Conservation (phyloP, 1,284 basidiomycete genomes). For the Calocybe gambosa region DNA sequence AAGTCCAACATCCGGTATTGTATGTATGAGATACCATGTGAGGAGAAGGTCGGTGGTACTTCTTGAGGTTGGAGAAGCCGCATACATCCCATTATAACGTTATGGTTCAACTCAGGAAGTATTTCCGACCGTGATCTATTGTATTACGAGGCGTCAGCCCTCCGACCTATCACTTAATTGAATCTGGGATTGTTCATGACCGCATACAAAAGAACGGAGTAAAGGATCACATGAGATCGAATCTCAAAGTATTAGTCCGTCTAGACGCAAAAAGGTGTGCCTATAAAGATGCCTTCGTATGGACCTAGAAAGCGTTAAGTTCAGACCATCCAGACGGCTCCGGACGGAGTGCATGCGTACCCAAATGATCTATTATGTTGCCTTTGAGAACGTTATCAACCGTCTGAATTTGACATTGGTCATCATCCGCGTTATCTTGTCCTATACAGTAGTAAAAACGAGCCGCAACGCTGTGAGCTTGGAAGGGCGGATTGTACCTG, state of each 20-base stretch:
- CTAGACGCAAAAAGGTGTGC: conserved; percentile 23
- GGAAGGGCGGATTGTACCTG: conserved; percentile 1
- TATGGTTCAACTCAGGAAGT: no score
- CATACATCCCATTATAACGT: not conserved
- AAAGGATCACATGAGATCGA: conserved; percentile 5
- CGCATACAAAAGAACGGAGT: not conserved
- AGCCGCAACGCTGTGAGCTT: conserved; percentile 2
- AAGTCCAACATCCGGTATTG: not conserved
- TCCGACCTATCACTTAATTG: not conserved
- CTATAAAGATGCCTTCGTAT: conserved; percentile 42
- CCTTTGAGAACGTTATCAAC: conserved; percentile 35
- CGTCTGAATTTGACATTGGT: conserved; percentile 33
- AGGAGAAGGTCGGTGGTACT: not conserved
- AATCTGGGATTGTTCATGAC: not conserved
- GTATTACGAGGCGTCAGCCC: not conserved
- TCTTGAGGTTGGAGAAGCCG: not conserved
- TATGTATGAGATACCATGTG: not conserved
- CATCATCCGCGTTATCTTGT: conserved; percentile 35
- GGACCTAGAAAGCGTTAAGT: conserved; percentile 22
- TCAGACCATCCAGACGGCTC: not conserved
- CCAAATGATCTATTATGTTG: conserved; percentile 32
- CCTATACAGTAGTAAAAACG: conserved; percentile 14
- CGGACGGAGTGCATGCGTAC: conserved; percentile 3
- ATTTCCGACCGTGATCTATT: not conserved
- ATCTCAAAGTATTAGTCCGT: not conserved